Percentiles rank a stretch among this genome's conserved stretches.
phyloP scores from a whole-genome alignment of 129 eudicot species.

The Apium graveolens region DNA sequence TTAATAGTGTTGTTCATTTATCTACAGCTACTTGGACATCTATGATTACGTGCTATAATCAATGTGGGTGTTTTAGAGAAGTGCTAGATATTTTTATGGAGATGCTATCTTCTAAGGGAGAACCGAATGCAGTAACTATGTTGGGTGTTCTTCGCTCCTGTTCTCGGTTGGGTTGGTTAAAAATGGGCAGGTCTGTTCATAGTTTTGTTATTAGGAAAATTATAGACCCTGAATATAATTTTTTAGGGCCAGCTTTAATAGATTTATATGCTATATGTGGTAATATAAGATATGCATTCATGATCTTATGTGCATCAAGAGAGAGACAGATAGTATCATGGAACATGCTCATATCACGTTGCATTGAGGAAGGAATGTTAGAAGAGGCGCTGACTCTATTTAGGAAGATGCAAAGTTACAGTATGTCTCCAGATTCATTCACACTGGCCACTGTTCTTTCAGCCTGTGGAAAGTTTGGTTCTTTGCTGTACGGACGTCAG shows the following conservation, averaged over 20 bases:
- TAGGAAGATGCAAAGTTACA: conserved; percentile 30
- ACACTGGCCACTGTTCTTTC: conserved; percentile 57
- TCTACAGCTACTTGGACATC: conserved; percentile 52
- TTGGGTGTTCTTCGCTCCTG: conserved; percentile 60
- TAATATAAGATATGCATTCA: conserved; percentile 27
- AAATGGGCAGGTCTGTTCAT: conserved; percentile 52
- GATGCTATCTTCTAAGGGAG: conserved; percentile 38
- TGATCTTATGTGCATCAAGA: conserved; percentile 27
- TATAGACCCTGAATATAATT: conserved; percentile 31
- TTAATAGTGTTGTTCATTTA: conserved; percentile 19
- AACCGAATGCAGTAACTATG: conserved; percentile 55
- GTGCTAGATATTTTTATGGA: conserved; percentile 36
- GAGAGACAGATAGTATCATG: conserved; percentile 43
- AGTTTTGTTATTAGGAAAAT: conserved; percentile 38
- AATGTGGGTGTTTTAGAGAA: conserved; percentile 32
- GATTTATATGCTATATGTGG: conserved; percentile 63
- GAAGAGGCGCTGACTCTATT: conserved; percentile 46
- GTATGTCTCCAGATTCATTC: conserved; percentile 49
- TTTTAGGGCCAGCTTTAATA: conserved; percentile 44
- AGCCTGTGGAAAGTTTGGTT: conserved; percentile 42
- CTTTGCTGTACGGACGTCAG: conserved; percentile 38
- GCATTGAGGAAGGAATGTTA: conserved; percentile 36
- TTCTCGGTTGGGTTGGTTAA: conserved; percentile 45
- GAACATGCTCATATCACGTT: conserved; percentile 69
- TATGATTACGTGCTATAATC: conserved; percentile 64